Conservation (phyloP, 805 yeast genomes). For the Kuraishia piskuri region DNA sequence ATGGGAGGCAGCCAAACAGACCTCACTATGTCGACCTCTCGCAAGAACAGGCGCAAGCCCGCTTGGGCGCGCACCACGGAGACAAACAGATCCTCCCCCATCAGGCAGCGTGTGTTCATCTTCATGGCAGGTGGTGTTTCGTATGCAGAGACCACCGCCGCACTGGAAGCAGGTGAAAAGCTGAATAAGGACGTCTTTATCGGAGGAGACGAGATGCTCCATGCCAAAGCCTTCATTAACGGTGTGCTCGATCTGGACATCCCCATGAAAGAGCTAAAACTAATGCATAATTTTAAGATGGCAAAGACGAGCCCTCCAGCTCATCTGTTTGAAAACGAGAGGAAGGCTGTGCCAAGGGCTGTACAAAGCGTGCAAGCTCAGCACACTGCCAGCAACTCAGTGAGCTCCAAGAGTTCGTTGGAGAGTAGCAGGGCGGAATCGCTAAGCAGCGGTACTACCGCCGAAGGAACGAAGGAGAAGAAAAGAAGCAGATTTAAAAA, state of each 20-base stretch:
- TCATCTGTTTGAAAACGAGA: constrained; percentile 25
- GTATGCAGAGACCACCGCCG: constrained; percentile 68
- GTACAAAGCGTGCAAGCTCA: not conserved
- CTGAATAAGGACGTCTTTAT: constrained; percentile 67
- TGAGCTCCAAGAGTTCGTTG: not conserved
- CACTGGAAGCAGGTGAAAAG: constrained; percentile 56
- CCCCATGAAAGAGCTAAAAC: constrained; percentile 31
- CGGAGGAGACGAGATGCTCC: constrained; percentile 71
- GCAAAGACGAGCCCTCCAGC: constrained; percentile 32
- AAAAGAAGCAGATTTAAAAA: not conserved
- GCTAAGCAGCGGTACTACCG: not conserved
- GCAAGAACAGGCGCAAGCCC: constrained; percentile 67
- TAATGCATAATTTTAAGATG: constrained; percentile 26
- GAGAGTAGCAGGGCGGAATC: not conserved
- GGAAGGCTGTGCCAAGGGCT: not conserved
- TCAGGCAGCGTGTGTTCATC: constrained; percentile 64
- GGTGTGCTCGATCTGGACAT: constrained; percentile 27
- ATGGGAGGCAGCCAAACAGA: not conserved
- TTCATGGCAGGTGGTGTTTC: constrained; percentile 90
- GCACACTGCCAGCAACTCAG: not conserved
- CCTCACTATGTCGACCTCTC: constrained; percentile 37
- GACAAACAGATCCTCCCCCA: constrained; percentile 8
- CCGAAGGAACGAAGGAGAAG: not conserved
- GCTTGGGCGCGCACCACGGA: constrained; percentile 54
- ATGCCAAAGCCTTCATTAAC: constrained; percentile 35